These are phyloP conservation scores for Thermochaetoides dissita DNA, from an alignment of 2,329 filamentous ascomycete genomes.

Conservation along the genomic window DNA sequence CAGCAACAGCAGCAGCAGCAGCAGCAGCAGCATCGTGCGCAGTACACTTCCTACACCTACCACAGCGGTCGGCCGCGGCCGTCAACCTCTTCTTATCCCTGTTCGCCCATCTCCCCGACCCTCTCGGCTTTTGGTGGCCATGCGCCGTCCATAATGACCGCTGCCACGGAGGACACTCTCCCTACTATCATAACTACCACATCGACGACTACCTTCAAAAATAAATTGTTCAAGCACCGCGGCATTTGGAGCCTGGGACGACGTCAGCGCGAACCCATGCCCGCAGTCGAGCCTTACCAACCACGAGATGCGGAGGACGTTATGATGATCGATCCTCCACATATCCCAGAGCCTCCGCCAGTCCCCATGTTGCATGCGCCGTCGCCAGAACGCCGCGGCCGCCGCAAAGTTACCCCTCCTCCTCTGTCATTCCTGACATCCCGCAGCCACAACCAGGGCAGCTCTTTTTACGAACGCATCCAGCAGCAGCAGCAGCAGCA, in stretches of 20 bases:
- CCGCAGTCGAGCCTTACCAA: neutral
- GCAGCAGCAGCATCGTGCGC: neutral
- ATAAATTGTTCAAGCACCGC: neutral
- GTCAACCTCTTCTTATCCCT: conserved; percentile 7
- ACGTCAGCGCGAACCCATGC: neutral
- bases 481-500: conserved; percentile 1
- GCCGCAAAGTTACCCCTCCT: too few species aligned
- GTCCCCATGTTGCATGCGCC: conserved; percentile 1
- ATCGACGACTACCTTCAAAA: too few species aligned
- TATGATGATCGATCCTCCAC: conserved; percentile 9
- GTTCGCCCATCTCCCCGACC: conserved; percentile 2
- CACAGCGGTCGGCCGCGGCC: conserved; percentile 5
- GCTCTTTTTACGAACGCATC: neutral
- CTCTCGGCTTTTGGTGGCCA: conserved; percentile 2
- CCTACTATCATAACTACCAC: too few species aligned
- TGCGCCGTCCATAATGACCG: neutral
- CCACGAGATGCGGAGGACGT: conserved; percentile 4
- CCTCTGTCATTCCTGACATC: too few species aligned
- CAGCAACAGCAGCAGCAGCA: neutral
- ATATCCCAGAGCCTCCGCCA: too few species aligned
- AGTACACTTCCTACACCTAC: too few species aligned
- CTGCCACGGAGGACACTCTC: neutral
- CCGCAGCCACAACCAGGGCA: too few species aligned
- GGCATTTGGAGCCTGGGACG: conserved; percentile 5
- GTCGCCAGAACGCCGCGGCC: too few species aligned